Evolutionary conservation across 129 eudicot species (phyloP).

Genomic region (Smallanthus sonchifolius): DNA sequence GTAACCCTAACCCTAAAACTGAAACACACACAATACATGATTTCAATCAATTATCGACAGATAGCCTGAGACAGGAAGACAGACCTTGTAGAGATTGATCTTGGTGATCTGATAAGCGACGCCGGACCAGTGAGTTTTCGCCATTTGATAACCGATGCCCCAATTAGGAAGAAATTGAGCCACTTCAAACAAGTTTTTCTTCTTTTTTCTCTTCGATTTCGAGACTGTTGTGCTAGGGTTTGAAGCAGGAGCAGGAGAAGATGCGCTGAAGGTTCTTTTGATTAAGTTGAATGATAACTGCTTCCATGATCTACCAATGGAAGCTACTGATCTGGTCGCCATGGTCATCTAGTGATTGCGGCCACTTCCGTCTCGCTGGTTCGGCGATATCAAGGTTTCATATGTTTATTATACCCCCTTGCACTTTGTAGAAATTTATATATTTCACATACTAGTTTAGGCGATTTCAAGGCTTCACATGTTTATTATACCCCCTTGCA

Average conservation of each 20-base stretch:
- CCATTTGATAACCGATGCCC: constrained; percentile 97
- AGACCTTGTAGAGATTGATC: constrained; percentile 85
- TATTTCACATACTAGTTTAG: background rate
- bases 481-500: constrained; percentile 6
- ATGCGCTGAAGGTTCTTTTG: constrained; percentile 17
- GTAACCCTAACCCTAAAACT: too few species aligned
- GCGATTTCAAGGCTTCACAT: background rate
- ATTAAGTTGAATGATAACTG: constrained; percentile 13
- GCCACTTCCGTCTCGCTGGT: background rate
- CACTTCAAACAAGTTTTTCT: constrained; percentile 79
- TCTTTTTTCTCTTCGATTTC: constrained; percentile 49
- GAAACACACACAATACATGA: too few species aligned
- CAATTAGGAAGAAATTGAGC: constrained; percentile 90
- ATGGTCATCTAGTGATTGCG: constrained; percentile 23
- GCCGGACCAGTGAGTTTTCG: constrained; percentile 82
- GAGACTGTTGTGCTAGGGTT: constrained; percentile 30
- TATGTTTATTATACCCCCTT: constrained; percentile 11
- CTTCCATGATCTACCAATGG: constrained; percentile 23
- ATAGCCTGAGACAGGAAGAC: background rate
- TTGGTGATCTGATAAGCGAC: constrained; percentile 91
- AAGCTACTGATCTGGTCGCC: constrained; percentile 30
- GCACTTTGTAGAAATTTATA: background rate
- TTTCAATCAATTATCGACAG: background rate
- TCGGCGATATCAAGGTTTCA: constrained; percentile 1
- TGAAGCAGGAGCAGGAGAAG: constrained; percentile 15